Conservation (phyloP, 2,329 filamentous ascomycete genomes). For the Shiraia sp. region DNA sequence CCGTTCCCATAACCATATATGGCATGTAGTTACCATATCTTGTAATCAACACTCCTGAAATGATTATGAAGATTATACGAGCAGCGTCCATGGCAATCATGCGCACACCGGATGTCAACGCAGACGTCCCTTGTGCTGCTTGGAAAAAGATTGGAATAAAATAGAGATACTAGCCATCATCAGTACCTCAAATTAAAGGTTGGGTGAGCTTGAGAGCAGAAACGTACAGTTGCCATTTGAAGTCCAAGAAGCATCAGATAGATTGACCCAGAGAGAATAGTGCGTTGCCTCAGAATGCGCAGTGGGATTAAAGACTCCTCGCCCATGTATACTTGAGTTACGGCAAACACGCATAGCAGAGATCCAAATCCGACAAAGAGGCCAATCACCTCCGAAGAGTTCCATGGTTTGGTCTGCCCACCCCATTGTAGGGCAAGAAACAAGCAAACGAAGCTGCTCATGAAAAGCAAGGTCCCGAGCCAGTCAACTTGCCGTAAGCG, state of each 20-base stretch:
- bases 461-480: conserved; percentile 14
- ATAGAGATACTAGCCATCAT: not conserved
- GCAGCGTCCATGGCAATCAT: not conserved
- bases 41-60: not conserved
- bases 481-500: conserved; percentile 11
- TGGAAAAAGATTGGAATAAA: conserved; percentile 52
- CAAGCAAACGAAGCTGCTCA: conserved; percentile 13
- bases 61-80: not conserved
- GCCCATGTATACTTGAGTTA: not conserved
- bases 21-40: conserved; percentile 28
- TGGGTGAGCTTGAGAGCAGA: conserved; percentile 29
- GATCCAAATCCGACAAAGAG: conserved; percentile 48
- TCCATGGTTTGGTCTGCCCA: conserved; percentile 49
- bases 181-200: not conserved
- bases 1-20: conserved; percentile 4
- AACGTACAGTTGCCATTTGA: conserved; percentile 38
- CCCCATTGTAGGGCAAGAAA: conserved; percentile 24
- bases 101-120: conserved; percentile 29
- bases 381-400: conserved; percentile 47
- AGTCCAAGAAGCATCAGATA: conserved; percentile 39
- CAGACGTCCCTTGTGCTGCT: conserved; percentile 31
- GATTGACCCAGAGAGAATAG: not conserved
- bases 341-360: conserved; percentile 45
- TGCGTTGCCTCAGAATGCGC: not conserved
- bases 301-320: not conserved